phyloP scores from a whole-genome alignment of 2,329 filamentous ascomycete genomes.

The Fusarium sp. region DNA sequence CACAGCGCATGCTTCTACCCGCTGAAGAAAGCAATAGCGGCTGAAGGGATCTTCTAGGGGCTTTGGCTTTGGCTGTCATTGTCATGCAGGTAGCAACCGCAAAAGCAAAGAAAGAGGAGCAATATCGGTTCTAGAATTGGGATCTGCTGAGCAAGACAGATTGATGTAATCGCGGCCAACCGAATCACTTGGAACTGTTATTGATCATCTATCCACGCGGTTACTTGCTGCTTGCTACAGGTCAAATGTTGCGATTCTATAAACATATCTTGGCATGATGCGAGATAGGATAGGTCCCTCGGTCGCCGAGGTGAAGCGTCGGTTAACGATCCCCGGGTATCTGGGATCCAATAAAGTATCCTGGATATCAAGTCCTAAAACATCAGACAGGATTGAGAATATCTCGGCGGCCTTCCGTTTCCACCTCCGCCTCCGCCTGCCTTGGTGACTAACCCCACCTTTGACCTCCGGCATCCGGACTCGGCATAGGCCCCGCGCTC shows the following conservation, averaged over 20 bases:
- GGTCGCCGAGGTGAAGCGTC: slow-evolving; percentile 42
- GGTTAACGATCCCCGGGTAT: slow-evolving; percentile 32
- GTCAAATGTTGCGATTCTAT: neutral
- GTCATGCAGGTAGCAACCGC: slow-evolving; percentile 31
- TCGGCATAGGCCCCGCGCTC: slow-evolving; percentile 34
- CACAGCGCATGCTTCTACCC: slow-evolving; percentile 25
- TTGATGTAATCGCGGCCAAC: neutral
- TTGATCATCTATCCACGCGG: neutral
- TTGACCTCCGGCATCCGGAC: slow-evolving; percentile 33
- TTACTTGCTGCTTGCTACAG: neutral
- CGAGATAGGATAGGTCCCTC: slow-evolving; percentile 12
- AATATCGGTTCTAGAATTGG: neutral
- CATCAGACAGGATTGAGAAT: neutral
- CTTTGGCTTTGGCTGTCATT: slow-evolving; percentile 12
- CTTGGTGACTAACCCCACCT: slow-evolving; percentile 8
- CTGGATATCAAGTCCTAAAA: slow-evolving; percentile 4
- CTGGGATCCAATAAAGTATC: slow-evolving; percentile 24
- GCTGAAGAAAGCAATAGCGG: slow-evolving; percentile 21
- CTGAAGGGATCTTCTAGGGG: neutral
- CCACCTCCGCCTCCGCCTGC: neutral
- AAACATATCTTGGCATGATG: slow-evolving; percentile 22
- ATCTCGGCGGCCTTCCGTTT: slow-evolving; percentile 27
- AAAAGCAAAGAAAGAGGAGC: slow-evolving; percentile 22
- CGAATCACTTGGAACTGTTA: neutral
- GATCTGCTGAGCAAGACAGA: neutral